Base-by-base conservation (phyloP, 2,329 filamentous ascomycete genomes). In the Colletotrichum acutatum region DNA sequence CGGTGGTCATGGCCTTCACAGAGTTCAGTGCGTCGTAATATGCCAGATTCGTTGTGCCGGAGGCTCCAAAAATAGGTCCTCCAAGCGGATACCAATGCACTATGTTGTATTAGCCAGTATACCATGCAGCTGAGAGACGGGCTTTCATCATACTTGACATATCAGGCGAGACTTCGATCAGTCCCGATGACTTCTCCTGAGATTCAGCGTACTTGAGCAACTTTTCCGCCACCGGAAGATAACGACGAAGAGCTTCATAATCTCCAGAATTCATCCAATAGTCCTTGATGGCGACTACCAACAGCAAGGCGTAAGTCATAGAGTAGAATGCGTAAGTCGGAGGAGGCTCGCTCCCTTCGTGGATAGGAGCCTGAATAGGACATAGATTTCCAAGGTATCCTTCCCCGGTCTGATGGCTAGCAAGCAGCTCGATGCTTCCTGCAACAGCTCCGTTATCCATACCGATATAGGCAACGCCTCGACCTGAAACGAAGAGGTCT, bases 241-340 rank as follows among this genome's bases (percentile, higher is more conserved):
- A 68, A 14, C 32, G 63, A 5, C 34, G 1, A 1, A 54, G 22
- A 5, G 58, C 8, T 5, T 65, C 7, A 12, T 52, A 28, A 7
- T 74, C 72, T 24, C 68, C 72, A 1, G 68, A 65, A n/a, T 65
- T 59, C 14, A 74, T 12, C 71, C 71, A 71, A 32, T 74, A 71
- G 16, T 74, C 63, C 49, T 64, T 74, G 58, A 57, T 42, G 11
- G 68, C 68, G 19, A 74, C 71, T 1, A 60, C 53, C 22, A 74
- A 32, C 4, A 74, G 59, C 6, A 66, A 30, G 11, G 71, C 71
- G 1, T 74, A 74, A 0, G 71, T 74, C 30, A 74, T 62, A 5
- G 71, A 71, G 58, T 74, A 67, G 19, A 71, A 74, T 22, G 68
- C 71, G 42, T 74, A 71, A 7, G 68, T 67, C 8, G 63, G 71